Base-by-base conservation (phyloP, 108 stramenopile species). In the Nannochloropsis gaditana region DNA sequence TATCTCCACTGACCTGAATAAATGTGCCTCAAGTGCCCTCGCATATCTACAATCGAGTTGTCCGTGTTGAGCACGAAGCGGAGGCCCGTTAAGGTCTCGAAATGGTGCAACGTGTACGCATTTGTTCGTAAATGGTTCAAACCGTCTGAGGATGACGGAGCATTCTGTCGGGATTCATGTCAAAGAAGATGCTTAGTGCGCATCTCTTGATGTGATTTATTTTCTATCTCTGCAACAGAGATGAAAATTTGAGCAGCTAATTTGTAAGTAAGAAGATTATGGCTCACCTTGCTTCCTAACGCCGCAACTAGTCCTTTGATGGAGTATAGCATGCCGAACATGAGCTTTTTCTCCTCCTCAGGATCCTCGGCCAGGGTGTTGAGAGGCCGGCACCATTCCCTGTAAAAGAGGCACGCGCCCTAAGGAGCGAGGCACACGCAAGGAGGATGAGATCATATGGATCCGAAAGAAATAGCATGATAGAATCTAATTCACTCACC, bases 291-390 rank as follows among this genome's bases (percentile, higher is more conserved):
- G 80, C 80, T 43, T 42, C 8, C 19, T 43, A 43, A 17, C 11
- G 79, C 43, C 31, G 31, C 42, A 9, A 45, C 47, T 19, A 45
- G 21, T 41, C 42, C 89, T 85, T 88, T 88, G 59, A 88, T 44
- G 45, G 88, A 89, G 88, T 86, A 89, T 83, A 88, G 88, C 87
- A 88, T 88, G 43, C 89, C 89, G 45, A 90, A 90, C 80, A 90
- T 86, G 87, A 90, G 87, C 45, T 87, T 45, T 83, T 85, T 82
- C 81, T 88, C 85, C 85, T 90, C 90, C n/a, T 83, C 88, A 11
- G 80, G 31, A 31, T 86, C 88, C 21, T 90, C 43, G 41, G 59
- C 86, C 31, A 86, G 85, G 42, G 86, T 90, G 80, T 89, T 89
- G 42, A 84, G 85, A 9, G 88, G 90, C 10, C 88, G 86, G 80